Evolutionary conservation across 75 land plant species (phyloP).

Genomic region (Picea sitchensis): DNA sequence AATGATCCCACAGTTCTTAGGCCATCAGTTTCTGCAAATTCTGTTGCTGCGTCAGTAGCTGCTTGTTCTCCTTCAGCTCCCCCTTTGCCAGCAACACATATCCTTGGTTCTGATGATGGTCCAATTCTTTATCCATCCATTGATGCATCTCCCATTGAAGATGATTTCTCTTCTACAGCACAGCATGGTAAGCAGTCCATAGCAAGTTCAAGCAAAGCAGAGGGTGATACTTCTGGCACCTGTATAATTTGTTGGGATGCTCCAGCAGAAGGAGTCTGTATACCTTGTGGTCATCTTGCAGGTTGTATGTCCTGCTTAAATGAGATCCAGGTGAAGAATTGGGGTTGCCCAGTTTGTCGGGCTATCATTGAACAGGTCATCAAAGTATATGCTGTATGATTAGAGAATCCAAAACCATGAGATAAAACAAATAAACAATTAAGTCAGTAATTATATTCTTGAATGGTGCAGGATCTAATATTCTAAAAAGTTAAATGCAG

Average conservation of each 20-base stretch:
- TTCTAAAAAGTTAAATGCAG: background rate
- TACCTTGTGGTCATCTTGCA: constrained; percentile 93
- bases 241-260: constrained; percentile 96
- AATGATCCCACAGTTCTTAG: background rate
- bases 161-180: constrained; percentile 15
- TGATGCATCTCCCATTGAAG: constrained; percentile 38
- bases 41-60: background rate
- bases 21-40: constrained; percentile 7
- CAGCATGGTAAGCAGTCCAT: constrained; percentile 17
- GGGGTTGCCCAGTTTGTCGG: constrained; percentile 95
- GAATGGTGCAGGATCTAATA: too few relatives aligned
- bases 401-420: background rate
- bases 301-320: constrained; percentile 92
- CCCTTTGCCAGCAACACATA: constrained; percentile 33
- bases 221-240: constrained; percentile 9
- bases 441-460: background rate
- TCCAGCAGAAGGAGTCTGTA: constrained; percentile 73
- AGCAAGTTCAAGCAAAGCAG: background rate
- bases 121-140: constrained; percentile 69
- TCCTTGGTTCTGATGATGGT: too few relatives aligned
- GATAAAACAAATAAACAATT: too few relatives aligned
- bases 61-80: constrained; percentile 63
- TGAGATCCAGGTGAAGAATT: constrained; percentile 73
- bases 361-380: constrained; percentile 75
- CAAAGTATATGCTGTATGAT: constrained; percentile 67